A percentile compares a stretch with the other conserved stretches of the same genome.
phyloP scores from a whole-genome alignment of 2,329 filamentous ascomycete genomes.

The Pseudocercospora musae region DNA sequence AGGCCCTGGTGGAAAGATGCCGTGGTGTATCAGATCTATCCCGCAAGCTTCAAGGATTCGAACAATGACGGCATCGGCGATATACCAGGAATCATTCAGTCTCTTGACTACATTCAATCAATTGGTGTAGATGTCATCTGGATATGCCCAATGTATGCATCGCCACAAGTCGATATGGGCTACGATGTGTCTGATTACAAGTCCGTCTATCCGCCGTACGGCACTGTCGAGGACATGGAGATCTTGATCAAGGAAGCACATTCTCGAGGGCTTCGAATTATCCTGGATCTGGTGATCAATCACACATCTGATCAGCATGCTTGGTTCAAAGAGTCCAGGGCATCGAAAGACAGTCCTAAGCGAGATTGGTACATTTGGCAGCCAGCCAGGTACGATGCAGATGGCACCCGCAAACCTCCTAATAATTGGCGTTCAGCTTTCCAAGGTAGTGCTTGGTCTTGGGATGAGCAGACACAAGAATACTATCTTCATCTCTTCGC shows the following conservation, averaged over 20 bases:
- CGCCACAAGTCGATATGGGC: conserved; percentile 53
- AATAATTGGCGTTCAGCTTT: conserved; percentile 50
- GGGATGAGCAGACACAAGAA: conserved; percentile 45
- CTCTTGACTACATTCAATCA: conserved; percentile 59
- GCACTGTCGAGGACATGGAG: conserved; percentile 47
- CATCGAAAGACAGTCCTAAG: conserved; percentile 50
- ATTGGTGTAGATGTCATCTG: conserved; percentile 52
- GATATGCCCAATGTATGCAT: conserved; percentile 49
- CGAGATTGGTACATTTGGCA: conserved; percentile 66
- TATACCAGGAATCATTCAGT: conserved; percentile 61
- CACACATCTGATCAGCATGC: conserved; percentile 44
- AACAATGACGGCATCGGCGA: conserved; percentile 61
- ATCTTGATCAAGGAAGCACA: conserved; percentile 42
- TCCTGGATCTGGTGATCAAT: conserved; percentile 43
- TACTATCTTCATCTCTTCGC: conserved; percentile 49
- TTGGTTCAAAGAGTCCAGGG: conserved; percentile 57
- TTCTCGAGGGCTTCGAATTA: conserved; percentile 45
- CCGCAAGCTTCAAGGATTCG: conserved; percentile 55
- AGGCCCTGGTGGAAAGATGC: conserved; percentile 40
- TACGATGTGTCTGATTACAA: conserved; percentile 43
- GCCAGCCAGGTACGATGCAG: conserved; percentile 50
- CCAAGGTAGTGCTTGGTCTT: conserved; percentile 42
- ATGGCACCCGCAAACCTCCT: conserved; percentile 55
- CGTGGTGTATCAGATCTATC: conserved; percentile 52
- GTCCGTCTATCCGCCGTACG: conserved; percentile 22